phyloP scores from a whole-genome alignment of 1,284 basidiomycete species.

The Porodaedalea pini region DNA sequence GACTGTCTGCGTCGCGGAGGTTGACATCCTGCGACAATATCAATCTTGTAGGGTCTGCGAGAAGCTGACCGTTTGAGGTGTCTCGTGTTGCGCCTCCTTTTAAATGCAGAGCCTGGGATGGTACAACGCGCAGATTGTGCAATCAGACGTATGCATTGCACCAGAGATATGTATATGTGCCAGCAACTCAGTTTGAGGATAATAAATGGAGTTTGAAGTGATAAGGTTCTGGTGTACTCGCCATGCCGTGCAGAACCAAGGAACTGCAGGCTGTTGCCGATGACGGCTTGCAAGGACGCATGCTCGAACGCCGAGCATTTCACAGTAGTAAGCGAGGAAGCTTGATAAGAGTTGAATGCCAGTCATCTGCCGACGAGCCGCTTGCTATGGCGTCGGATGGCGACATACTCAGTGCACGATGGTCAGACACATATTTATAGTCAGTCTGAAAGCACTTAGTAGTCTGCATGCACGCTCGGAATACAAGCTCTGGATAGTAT shows the following conservation, averaged over 20 bases:
- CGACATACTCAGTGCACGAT: too few species aligned
- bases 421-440: too few species aligned
- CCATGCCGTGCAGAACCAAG: neutral
- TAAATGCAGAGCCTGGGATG: neutral
- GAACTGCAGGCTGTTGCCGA: neutral
- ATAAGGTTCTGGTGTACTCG: neutral
- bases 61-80: neutral
- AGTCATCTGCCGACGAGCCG: neutral
- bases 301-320: neutral
- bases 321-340: neutral
- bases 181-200: too few species aligned
- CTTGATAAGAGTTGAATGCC: neutral
- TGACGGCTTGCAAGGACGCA: neutral
- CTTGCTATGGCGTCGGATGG: conserved; percentile 2
- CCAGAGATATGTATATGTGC: neutral
- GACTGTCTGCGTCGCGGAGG: conserved; percentile 23
- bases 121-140: neutral
- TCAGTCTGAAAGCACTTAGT: too few species aligned
- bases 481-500: too few species aligned
- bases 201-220: neutral
- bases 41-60: neutral
- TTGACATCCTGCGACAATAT: conserved; percentile 22
- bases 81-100: neutral
- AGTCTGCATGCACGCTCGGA: too few species aligned
- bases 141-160: conserved; percentile 1